Base-by-base conservation (phyloP, 2,329 filamentous ascomycete genomes). In the Colletotrichum sp. region DNA sequence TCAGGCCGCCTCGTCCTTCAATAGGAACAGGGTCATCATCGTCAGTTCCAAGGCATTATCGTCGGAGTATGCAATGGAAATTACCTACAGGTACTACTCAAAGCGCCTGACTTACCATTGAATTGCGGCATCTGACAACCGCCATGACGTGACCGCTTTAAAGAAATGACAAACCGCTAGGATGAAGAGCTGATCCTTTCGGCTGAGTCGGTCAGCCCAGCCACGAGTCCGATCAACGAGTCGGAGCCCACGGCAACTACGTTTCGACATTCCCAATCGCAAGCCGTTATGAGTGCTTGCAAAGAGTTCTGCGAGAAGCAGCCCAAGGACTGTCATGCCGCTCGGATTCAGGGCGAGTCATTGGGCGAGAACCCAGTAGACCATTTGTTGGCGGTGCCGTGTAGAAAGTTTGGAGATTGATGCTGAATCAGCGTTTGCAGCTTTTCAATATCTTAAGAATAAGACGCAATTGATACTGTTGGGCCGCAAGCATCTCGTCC, bases 391-490 rank as follows among this genome's bases (percentile, higher is more conserved):
- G 21, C 21, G 7, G 21, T 26, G 24, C 52, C 6, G n/a, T 1
- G n/a, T 21, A 57, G 52, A 26, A 26, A 16, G 6, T 16, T 57
- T 57, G 52, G 0, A 24, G n/a, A 55, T 21, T 14, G 14, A 57
- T 10, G 14, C 21, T 24, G 6, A 6, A 57, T 0, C 21, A 26
- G 21, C 21, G 52, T 57, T 1, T 26, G 52, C 8, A 57, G 21
- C 21, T 21, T 26, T 9, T 5, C 2, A 16, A 1, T 9, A 2
- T 14, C 21, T 9, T 4, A 14, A 13, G 4, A 4, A 4, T 26
- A 21, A 13, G 21, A 57, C 21, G 52, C 0, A 57, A 12, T 8
- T 57, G 21, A 26, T 1, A 6, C 21, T 26, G 3, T 57, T 26
- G 4, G 21, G 2, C 52, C 21, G 21, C 21, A 26, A 26, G 12